Conservation (phyloP, 2,329 filamentous ascomycete genomes). For the Fusarium lateritium region DNA sequence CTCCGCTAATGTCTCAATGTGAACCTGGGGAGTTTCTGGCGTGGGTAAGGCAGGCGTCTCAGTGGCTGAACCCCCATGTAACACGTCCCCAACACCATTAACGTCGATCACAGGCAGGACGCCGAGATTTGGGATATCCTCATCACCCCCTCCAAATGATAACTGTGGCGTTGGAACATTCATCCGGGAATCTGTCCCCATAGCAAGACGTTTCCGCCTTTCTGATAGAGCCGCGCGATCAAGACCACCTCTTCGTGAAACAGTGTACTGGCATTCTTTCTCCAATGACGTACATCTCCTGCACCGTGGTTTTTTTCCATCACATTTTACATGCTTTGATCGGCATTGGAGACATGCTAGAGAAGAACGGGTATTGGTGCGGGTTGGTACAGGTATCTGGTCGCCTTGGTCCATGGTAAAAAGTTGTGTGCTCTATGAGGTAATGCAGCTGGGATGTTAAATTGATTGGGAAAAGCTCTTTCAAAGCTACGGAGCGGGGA, state of each 20-base stretch:
- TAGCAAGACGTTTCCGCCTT: constrained; percentile 48
- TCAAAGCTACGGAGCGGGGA: neutral
- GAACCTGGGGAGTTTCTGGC: neutral
- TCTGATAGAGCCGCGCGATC: constrained; percentile 50
- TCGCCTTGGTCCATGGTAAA: constrained; percentile 8
- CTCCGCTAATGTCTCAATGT: neutral
- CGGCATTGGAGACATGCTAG: constrained; percentile 67
- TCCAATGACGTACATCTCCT: constrained; percentile 60
- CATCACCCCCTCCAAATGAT: neutral
- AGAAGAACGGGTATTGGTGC: constrained; percentile 41
- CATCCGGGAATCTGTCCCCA: fast-evolving
- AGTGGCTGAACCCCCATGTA: neutral
- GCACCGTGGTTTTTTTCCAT: constrained; percentile 64
- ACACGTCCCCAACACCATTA: neutral
- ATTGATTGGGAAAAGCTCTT: neutral
- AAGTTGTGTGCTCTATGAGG: neutral
- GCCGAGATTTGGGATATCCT: fast-evolving
- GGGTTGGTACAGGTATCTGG: neutral
- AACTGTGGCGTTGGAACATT: fast-evolving
- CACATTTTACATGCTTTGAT: constrained; percentile 67
- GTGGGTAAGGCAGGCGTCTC: neutral
- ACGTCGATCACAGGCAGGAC: neutral
- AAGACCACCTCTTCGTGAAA: constrained; percentile 63
- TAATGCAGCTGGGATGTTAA: neutral
- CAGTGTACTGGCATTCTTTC: constrained; percentile 65